Percentiles rank a stretch among this genome's conserved stretches.
Evolutionary conservation across 352 stramenopile genomes (phyloP).

Genomic region (Pythium plurisporium): DNA sequence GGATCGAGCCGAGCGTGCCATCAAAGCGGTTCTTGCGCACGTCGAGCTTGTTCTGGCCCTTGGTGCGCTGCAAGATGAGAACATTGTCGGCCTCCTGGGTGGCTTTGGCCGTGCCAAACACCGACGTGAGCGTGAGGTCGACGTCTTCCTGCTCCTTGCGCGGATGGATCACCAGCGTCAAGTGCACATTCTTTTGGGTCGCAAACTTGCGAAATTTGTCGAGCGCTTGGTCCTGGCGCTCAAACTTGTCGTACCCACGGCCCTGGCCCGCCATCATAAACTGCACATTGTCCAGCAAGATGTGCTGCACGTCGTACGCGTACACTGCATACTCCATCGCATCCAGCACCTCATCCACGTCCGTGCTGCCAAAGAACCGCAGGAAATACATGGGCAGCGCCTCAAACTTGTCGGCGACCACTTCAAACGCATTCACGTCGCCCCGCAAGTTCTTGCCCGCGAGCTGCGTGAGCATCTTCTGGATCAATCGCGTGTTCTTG

Average conservation of each 20-base stretch:
- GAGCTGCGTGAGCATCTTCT: conserved; percentile 98
- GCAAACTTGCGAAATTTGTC: conserved; percentile 97
- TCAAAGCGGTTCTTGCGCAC: conserved; percentile 97
- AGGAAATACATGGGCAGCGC: conserved; percentile 97
- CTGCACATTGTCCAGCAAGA: conserved; percentile 99
- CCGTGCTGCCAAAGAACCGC: conserved; percentile 96
- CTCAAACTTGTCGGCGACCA: conserved; percentile 88
- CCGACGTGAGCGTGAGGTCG: conserved; percentile 91
- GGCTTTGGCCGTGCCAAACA: conserved; percentile 98
- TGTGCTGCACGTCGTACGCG: conserved; percentile 97
- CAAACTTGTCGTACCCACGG: conserved; percentile 85
- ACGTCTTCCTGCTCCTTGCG: conserved; percentile 96
- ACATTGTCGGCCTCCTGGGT: conserved; percentile 99
- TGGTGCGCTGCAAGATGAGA: conserved; percentile 95
- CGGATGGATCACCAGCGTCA: conserved; percentile 98
- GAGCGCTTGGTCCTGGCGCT: conserved; percentile 91
- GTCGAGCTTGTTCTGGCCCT: conserved; percentile 91
- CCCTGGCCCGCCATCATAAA: conserved; percentile 97
- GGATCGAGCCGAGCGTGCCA: conserved; percentile 86
- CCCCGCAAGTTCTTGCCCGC: conserved; percentile 59
- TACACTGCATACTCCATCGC: conserved; percentile 99
- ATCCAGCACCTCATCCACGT: conserved; percentile 95
- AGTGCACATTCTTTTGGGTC: conserved; percentile 96
- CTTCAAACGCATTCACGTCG: conserved; percentile 76
- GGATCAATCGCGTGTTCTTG: conserved; percentile 96